Base-by-base conservation (phyloP, 1,139 yeast species). In the Pichia sp. region DNA sequence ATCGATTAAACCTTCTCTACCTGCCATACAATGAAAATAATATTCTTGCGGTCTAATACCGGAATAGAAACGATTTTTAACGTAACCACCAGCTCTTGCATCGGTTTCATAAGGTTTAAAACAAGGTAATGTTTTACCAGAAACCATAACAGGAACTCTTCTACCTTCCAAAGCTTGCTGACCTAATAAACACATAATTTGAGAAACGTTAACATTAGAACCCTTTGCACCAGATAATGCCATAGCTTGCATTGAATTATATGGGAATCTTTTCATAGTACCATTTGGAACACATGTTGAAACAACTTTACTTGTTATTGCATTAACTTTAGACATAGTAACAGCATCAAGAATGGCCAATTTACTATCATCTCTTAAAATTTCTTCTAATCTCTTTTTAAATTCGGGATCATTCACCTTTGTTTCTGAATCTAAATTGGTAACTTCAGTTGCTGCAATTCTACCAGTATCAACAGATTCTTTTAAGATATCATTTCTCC, bases 1-100 rank as follows among this genome's bases (percentile, higher is more conserved):
- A 76, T 94, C 99, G 72, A 94, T 94, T 65, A 94, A 79, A 71
- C 99, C 99, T 77, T 94, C 99, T 75, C 99, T 85, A 68, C 99
- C 99, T 51, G 99, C 99, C 99, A 94, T 94, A 76, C 98, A 92
- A 73, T 94, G 99, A 92, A 94, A 94, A 65, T 90, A 94, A 69
- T 94, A 94, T 68, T 94, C 99, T 71, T 94, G 99, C n/a, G 98
- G 98, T 67, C 88, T 82, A 58, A 94, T 86, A 68, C 98, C 98
- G 37, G 97, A 88, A 68, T 89, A 92, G 81, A 94, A 94, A 62
- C 99, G 85, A 55, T 95, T 95, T 65, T 92, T 87, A 65, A 94
- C 88, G 66, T 89, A 94, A 49, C 99, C 99, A 75, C 99, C 98
- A 32, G 99, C 97, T 66, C 95, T 79, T 7, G 97, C 96, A 67